Conservation (phyloP, 345 rosid genomes). For the Eucalyptus polybractea region DNA sequence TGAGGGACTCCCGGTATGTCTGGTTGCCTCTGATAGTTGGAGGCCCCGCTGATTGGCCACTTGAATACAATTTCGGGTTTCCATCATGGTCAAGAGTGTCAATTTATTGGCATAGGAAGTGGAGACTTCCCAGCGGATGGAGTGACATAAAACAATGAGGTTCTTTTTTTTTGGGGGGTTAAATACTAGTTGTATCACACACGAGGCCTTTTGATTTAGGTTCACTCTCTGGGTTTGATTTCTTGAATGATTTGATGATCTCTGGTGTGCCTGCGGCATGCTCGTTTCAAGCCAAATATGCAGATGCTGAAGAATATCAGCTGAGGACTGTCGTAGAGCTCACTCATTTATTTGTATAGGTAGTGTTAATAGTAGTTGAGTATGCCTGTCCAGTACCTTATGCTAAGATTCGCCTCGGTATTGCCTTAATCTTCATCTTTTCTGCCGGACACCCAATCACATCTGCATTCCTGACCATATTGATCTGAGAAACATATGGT, state of each 20-base stretch:
- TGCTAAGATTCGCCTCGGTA: neutral
- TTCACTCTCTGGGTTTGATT: neutral
- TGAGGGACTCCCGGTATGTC: constrained; percentile 78
- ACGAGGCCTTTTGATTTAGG: neutral
- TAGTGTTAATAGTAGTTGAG: constrained; percentile 1
- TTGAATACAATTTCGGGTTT: constrained; percentile 60
- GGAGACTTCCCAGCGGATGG: constrained; percentile 57
- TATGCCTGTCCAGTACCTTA: neutral
- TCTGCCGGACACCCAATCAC: neutral
- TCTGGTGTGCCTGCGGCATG: neutral
- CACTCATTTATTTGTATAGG: neutral
- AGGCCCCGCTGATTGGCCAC: constrained; percentile 69
- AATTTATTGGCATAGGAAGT: constrained; percentile 84
- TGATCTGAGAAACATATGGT: neutral
- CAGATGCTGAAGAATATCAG: neutral
- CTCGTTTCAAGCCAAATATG: neutral
- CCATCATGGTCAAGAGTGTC: constrained; percentile 86
- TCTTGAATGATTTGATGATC: neutral
- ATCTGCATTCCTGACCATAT: neutral
- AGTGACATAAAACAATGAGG: constrained; percentile 5
- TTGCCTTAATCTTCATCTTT: neutral
- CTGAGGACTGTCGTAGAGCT: neutral
- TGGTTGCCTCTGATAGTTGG: constrained; percentile 84
- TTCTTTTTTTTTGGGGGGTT: neutral
- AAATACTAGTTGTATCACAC: neutral